A percentile compares a stretch with the other conserved stretches of the same genome.
Evolutionary conservation across 139 green algal genomes (phyloP).

Genomic region (Micractinium conductrix): DNA sequence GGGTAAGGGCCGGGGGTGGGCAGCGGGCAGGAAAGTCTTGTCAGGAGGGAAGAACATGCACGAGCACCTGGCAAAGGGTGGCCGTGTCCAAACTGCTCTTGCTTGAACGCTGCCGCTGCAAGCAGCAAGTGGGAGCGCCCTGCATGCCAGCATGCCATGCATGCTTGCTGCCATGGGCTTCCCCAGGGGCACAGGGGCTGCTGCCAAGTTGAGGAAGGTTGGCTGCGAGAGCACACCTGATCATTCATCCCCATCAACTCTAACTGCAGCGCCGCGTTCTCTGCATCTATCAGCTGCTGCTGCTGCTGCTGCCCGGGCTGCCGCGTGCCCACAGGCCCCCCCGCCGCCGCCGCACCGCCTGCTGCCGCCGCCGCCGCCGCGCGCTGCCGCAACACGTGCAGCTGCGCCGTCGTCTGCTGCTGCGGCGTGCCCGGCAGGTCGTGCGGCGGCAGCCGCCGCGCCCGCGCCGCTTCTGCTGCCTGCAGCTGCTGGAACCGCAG

Average conservation of each 20-base stretch:
- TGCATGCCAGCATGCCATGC: no score
- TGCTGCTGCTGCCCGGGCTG: background rate
- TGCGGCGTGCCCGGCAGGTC: background rate
- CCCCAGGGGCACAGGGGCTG: no score
- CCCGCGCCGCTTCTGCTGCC: constrained; percentile 31
- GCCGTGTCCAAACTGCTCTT: no score
- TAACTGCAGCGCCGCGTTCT: constrained; percentile 60
- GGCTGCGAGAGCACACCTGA: no score
- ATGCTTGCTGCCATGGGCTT: no score
- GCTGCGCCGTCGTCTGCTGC: constrained; percentile 13
- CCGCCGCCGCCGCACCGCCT: background rate
- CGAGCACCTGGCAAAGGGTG: no score
- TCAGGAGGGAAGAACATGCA: no score
- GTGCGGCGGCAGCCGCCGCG: constrained; percentile 32
- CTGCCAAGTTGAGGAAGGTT: no score
- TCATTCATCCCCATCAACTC: constrained; percentile 57
- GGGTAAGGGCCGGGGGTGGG: background rate
- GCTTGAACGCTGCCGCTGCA: no score
- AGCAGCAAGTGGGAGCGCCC: no score
- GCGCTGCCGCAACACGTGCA: constrained; percentile 14
- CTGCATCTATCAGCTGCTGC: constrained; percentile 38
- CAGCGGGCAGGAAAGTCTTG: background rate
- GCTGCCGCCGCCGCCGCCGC: constrained; percentile 1
- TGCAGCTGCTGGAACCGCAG: constrained; percentile 42
- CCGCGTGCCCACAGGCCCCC: background rate